phyloP scores from a whole-genome alignment of 129 eudicot species.

The Tanacetum coccineum region DNA sequence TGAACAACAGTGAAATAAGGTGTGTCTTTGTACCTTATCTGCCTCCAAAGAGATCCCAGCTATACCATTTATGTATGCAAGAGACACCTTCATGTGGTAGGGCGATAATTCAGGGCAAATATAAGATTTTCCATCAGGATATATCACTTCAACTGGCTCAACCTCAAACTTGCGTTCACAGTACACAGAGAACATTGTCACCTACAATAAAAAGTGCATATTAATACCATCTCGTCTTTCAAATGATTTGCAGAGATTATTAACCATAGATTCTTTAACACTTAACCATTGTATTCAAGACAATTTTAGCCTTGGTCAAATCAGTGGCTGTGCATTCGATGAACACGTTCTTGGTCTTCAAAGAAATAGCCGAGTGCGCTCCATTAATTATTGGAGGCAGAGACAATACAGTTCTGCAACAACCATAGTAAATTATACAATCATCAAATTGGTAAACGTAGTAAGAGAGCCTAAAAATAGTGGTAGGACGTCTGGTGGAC shows the following conservation, averaged over 20 bases:
- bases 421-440: conserved; percentile 11
- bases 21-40: conserved; percentile 47
- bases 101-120: conserved; percentile 74
- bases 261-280: conserved; percentile 5
- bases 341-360: conserved; percentile 85
- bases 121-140: conserved; percentile 63
- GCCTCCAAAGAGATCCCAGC: conserved; percentile 75
- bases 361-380: conserved; percentile 86
- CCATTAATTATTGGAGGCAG: conserved; percentile 94
- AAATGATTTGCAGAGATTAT: conserved; percentile 11
- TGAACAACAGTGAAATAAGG: not conserved
- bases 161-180: conserved; percentile 87
- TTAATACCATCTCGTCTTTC: conserved; percentile 15
- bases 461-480: conserved; percentile 2
- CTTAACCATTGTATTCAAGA: conserved; percentile 85
- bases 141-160: conserved; percentile 85
- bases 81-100: conserved; percentile 75
- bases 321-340: conserved; percentile 99
- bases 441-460: conserved; percentile 9
- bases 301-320: conserved; percentile 91
- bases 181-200: conserved; percentile 87
- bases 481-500: not conserved
- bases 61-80: conserved; percentile 58
- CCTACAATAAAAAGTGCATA: conserved; percentile 44
- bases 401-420: conserved; percentile 85